phyloP scores from a whole-genome alignment of 148 eudicot species.

The Camellia granthamiana region DNA sequence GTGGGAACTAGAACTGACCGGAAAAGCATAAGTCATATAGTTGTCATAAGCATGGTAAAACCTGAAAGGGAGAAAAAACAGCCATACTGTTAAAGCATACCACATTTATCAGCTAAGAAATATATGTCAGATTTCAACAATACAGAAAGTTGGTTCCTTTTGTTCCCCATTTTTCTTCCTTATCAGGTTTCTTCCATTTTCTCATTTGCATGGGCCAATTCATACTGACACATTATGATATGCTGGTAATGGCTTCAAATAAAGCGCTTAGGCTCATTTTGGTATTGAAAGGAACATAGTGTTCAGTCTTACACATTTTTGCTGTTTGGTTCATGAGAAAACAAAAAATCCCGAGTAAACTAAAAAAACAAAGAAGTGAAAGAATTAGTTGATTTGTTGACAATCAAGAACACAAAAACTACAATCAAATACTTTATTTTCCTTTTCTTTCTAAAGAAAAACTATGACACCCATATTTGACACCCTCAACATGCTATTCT shows the following conservation, averaged over 20 bases:
- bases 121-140: slow-evolving; percentile 2
- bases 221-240: too few relatives aligned
- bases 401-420: not conserved
- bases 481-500: not conserved
- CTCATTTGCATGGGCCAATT: too few relatives aligned
- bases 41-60: slow-evolving; percentile 98
- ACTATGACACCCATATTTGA: not conserved
- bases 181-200: not conserved
- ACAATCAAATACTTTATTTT: not conserved
- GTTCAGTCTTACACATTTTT: too few relatives aligned
- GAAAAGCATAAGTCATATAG: slow-evolving; percentile 91
- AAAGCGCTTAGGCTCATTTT: not conserved
- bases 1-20: slow-evolving; percentile 50
- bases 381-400: not conserved
- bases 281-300: not conserved
- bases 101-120: not conserved
- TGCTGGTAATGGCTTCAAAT: not conserved
- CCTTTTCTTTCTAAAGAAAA: not conserved
- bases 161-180: not conserved
- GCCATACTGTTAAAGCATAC: not conserved
- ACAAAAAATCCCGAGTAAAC: not conserved
- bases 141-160: not conserved
- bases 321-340: not conserved
- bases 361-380: not conserved
- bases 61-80: slow-evolving; percentile 46